Evolutionary conservation across 2,329 filamentous ascomycete species (phyloP), one percentile per base, ranked within the genome.

Genomic region (Cladosporium oxysporum): DNA sequence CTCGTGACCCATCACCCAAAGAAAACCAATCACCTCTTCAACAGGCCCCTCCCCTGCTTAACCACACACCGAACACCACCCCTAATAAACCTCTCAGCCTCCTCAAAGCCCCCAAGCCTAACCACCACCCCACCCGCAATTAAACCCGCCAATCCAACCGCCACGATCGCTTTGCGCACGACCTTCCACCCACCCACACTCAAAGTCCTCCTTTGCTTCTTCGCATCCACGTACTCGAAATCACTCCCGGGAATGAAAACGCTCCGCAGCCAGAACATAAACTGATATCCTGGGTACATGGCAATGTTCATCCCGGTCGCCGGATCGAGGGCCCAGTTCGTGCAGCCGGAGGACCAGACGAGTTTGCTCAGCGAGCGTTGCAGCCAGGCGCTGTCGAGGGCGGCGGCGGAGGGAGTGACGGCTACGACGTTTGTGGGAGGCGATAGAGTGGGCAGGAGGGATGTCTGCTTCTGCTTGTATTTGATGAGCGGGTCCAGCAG

Each of bases 281-380:
- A 84, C 70, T 84, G 82, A 77, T 80, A 84, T 58, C 84, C 81
- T 0, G 83, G 83, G 68, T 83, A 85, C 77, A 85, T 83, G 70
- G 82, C 81, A 7, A 81, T 83, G 66, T 85, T 86, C 57, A 80
- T 75, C 0, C 79, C 79, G 0, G 82, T 83, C 55, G 77, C 77
- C 0, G 76, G 73, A 66, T 85, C 81, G 1, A 86, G 76, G 3
- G 79, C 83, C 84, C 83, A 86, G n/a, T 79, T 82, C 1, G 79
- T 81, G 67, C 84, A 86, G 0, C 83, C 83, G 1, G 78, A 79
- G 0, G 77, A 73, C 81, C 82, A 86, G 0, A 85, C 83, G 0
- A 84, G 71, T 41, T 75, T 75, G 55, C 76, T 80, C 0, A 80
- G 78, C 61, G 78, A 77, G 0, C 69, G 55, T 59, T 85, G 81